Base-by-base conservation (phyloP, 176 grass and related monocot species). In the Bonia amplexicaulis region DNA sequence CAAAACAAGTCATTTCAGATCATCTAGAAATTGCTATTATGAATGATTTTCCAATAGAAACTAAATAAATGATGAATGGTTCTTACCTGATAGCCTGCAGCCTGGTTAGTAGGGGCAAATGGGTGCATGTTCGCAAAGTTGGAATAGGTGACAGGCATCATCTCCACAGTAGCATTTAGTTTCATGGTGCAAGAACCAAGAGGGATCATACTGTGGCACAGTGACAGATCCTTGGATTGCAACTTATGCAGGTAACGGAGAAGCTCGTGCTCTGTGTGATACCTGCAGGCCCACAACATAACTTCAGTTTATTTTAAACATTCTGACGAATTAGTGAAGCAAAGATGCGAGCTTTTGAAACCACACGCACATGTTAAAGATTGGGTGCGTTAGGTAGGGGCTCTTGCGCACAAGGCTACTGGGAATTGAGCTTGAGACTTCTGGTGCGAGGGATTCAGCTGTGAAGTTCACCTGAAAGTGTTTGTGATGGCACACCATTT, bases 171-270 rank as follows among this genome's bases (percentile, higher is more conserved):
- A 71, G 96, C 93, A 86, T 99, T 99, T 45, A 99, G 85, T 91
- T 99, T 99, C 96, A 99, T 99, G 40, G 96, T 99, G 87, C 96
- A 99, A 73, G 96, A 99, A 81, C 96, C 96, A 59, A 99, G 91
- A 78, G 96, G 93, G 74, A 99, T 99, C 96, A 99, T 99, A 82
- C 96, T 99, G 86, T 99, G 96, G 81, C 96, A 99, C 16, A 99
- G 78, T 13, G 96, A 99, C 33, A 99, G 90, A 92, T 96, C 96
- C 80, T 91, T 99, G 33, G 81, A 84, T 84, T 99, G 96, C 81
- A 96, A 83, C 86, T 92, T 99, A 76, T 99, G 92, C 16, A 99
- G 81, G 84, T 99, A 99, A 29, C 96, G 92, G 40, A 99, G 92
- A 58, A 99, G 94, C 77, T 99, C 96, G 5, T 99, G 96, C 88